phyloP scores from a whole-genome alignment of 1,284 basidiomycete genomes.

The Moesziomyces antarcticus region DNA sequence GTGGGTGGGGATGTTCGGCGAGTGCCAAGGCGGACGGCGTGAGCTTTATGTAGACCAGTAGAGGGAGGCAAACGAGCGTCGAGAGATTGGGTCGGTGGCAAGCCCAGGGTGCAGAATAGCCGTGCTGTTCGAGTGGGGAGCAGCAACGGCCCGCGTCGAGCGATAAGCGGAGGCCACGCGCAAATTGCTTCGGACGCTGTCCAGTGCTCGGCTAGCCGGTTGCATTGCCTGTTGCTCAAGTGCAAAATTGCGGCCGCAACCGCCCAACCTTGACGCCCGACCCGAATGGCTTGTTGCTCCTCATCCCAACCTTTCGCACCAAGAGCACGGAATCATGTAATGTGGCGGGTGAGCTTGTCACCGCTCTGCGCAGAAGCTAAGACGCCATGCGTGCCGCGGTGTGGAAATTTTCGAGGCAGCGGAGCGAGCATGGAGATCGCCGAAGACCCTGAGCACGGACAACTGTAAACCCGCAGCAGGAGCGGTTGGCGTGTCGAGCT shows the following conservation, averaged over 20 bases:
- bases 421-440: conserved; percentile 27
- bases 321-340: neutral
- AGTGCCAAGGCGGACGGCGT: neutral
- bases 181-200: neutral
- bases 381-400: too few species aligned
- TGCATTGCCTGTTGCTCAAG: neutral
- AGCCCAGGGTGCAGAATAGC: neutral
- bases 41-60: conserved; percentile 8
- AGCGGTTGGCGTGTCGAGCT: neutral
- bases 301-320: neutral
- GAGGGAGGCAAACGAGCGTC: conserved; percentile 9
- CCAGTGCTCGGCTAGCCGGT: neutral
- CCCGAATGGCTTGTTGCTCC: neutral
- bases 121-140: too few species aligned
- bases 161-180: conserved; percentile 3
- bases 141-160: neutral
- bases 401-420: neutral
- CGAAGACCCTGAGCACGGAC: conserved; percentile 16
- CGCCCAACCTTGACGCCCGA: neutral
- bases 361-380: neutral
- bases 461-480: neutral
- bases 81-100: conserved; percentile 2
- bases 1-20: neutral
- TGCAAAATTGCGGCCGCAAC: neutral
- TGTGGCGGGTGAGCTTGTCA: neutral